These are phyloP conservation scores for Recurvomyces mirabilis DNA, from an alignment of 495 filamentous ascomycete genomes.

Conservation along the genomic window DNA sequence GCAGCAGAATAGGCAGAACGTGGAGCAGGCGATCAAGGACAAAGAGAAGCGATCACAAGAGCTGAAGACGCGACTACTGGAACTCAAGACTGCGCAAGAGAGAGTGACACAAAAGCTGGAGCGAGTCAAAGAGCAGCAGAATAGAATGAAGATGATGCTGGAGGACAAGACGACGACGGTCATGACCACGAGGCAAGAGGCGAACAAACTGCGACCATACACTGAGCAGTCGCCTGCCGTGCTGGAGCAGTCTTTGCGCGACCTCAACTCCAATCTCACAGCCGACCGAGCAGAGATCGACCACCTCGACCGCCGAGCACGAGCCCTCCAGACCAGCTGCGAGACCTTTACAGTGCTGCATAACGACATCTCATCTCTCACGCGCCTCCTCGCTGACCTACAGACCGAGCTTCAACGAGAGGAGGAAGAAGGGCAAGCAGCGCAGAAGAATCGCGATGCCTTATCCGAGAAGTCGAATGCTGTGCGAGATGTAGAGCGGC, in stretches of 20 bases:
- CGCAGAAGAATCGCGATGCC: slow-evolving; percentile 69
- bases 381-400: slow-evolving; percentile 82
- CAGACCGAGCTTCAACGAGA: slow-evolving; percentile 72
- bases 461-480: slow-evolving; percentile 77
- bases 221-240: slow-evolving; percentile 75
- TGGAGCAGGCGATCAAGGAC: slow-evolving; percentile 66
- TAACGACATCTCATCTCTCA: slow-evolving; percentile 71
- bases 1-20: slow-evolving; percentile 58
- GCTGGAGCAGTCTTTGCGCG: slow-evolving; percentile 67
- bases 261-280: slow-evolving; percentile 63
- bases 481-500: slow-evolving; percentile 80
- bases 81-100: slow-evolving; percentile 65
- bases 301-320: slow-evolving; percentile 65
- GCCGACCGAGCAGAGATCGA: slow-evolving; percentile 76
- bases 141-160: slow-evolving; percentile 54
- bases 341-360: slow-evolving; percentile 79
- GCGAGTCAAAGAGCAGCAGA: slow-evolving; percentile 60
- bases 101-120: slow-evolving; percentile 67
- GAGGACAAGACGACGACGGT: slow-evolving; percentile 66
- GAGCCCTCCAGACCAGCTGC: slow-evolving; percentile 82
- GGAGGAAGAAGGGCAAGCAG: slow-evolving; percentile 73
- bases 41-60: slow-evolving; percentile 76
- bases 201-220: slow-evolving; percentile 79
- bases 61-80: slow-evolving; percentile 64
- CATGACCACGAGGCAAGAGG: slow-evolving; percentile 56